Conservation (phyloP, 306 rosid genomes). For the Dicorynia guianensis region DNA sequence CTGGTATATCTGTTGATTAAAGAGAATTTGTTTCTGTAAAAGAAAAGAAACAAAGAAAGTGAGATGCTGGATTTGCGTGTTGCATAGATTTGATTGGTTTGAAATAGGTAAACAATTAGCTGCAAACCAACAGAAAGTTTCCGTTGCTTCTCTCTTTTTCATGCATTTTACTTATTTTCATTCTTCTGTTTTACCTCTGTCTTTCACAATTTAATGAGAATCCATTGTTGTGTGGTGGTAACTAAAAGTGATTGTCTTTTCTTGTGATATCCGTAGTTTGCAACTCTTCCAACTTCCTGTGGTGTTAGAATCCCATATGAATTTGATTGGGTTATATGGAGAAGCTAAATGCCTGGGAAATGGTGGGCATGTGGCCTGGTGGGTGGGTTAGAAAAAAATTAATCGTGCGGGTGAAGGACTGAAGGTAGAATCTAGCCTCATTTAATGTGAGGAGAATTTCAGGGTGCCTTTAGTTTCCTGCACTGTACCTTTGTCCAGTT, state of each 20-base stretch:
- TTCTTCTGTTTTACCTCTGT: neutral
- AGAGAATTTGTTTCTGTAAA: neutral
- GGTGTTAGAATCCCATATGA: too few species aligned
- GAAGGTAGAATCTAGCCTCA: too few species aligned
- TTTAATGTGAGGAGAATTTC: too few species aligned
- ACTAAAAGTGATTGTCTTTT: neutral
- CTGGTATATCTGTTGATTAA: constrained; percentile 27
- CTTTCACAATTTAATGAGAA: neutral
- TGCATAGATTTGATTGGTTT: constrained; percentile 23
- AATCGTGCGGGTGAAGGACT: too few species aligned
- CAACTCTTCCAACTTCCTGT: neutral
- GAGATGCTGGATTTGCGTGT: constrained; percentile 21
- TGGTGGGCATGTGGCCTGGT: too few species aligned
- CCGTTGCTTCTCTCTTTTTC: neutral
- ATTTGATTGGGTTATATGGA: too few species aligned
- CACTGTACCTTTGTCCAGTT: too few species aligned
- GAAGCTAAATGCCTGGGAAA: too few species aligned
- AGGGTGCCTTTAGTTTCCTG: too few species aligned
- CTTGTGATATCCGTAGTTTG: neutral
- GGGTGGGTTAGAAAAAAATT: too few species aligned
- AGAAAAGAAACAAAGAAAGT: neutral
- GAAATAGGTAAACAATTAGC: constrained; percentile 13
- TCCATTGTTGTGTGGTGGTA: neutral
- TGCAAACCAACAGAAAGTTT: constrained; percentile 27
- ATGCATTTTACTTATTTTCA: neutral